Conservation (phyloP, 129 eudicot species). For the Pittosporum tobira region DNA sequence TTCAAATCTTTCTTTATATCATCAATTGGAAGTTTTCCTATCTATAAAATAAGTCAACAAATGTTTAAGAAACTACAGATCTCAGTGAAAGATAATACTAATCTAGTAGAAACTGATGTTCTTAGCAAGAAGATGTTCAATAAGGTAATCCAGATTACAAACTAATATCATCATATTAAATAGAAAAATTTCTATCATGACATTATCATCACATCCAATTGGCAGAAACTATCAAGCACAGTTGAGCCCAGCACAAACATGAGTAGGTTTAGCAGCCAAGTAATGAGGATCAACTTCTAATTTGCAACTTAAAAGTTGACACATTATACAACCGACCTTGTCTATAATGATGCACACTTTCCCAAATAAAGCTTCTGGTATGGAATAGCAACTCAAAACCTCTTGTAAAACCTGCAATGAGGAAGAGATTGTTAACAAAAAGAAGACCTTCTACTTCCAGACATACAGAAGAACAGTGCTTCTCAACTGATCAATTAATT, state of each 20-base stretch:
- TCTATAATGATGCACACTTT: slow-evolving; percentile 87
- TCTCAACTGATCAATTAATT: not conserved
- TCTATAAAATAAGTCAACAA: slow-evolving; percentile 26
- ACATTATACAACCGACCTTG: slow-evolving; percentile 54
- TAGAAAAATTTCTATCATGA: too few relatives aligned
- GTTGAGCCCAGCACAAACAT: not conserved
- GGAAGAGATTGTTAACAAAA: not conserved
- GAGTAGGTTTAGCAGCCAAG: not conserved
- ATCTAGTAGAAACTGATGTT: slow-evolving; percentile 9
- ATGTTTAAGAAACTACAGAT: not conserved
- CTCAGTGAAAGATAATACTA: not conserved
- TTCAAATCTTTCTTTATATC: slow-evolving; percentile 75
- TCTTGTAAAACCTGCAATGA: slow-evolving; percentile 75
- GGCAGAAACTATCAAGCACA: not conserved
- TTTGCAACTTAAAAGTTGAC: slow-evolving; percentile 2
- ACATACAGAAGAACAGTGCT: not conserved
- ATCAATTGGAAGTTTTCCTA: slow-evolving; percentile 84
- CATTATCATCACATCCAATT: too few relatives aligned
- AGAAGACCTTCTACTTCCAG: not conserved
- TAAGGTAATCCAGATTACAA: not conserved
- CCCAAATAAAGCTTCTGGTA: slow-evolving; percentile 71
- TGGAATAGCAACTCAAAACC: slow-evolving; percentile 58
- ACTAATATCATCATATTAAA: not conserved
- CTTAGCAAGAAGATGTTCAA: too few relatives aligned
- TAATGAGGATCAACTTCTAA: not conserved